Percentiles rank a stretch among this genome's conserved stretches.
These are phyloP conservation scores for Blechomonas ayalai DNA, from an alignment of 208 protist genomes.

Conservation along the genomic window DNA sequence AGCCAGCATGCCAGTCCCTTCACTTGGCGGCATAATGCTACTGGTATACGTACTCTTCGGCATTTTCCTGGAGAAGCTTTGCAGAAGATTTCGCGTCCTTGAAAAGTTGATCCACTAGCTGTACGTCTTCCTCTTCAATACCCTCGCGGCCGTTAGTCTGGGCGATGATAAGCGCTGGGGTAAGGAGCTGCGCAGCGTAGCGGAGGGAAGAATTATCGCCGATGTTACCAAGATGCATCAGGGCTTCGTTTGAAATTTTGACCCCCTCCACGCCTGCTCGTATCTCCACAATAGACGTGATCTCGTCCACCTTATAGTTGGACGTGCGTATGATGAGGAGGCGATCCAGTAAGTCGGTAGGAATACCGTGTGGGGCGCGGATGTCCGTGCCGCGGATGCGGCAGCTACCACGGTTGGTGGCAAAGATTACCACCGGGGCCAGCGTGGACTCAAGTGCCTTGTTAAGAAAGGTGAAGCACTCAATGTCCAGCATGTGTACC, in stretches of 20 bases:
- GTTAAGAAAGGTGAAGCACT: slow-evolving; percentile 99
- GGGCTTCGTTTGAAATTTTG: slow-evolving; percentile 87
- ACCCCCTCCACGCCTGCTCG: slow-evolving; percentile 94
- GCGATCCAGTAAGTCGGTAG: slow-evolving; percentile 99
- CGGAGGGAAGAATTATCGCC: slow-evolving; percentile 93
- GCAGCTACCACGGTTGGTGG: slow-evolving; percentile 98
- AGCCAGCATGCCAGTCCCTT: too few species aligned
- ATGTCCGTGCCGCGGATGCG: slow-evolving; percentile 97
- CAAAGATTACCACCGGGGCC: slow-evolving; percentile 99
- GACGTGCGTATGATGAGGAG: slow-evolving; percentile 98
- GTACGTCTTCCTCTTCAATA: slow-evolving; percentile 92
- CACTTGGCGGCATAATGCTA: too few species aligned
- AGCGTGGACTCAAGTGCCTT: slow-evolving; percentile 98
- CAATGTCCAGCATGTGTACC: slow-evolving; percentile 99
- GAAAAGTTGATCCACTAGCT: slow-evolving; percentile 95
- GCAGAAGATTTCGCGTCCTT: slow-evolving; percentile 96
- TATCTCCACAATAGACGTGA: slow-evolving; percentile 94
- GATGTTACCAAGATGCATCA: slow-evolving; percentile 89
- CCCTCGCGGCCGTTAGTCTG: slow-evolving; percentile 91
- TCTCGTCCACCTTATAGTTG: slow-evolving; percentile 95
- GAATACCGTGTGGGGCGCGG: slow-evolving; percentile 98
- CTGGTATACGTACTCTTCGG: slow-evolving; percentile 91
- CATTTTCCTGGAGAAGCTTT: slow-evolving; percentile 70
- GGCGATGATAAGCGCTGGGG: slow-evolving; percentile 93
- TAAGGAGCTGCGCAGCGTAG: slow-evolving; percentile 98